A percentile compares a stretch with the other conserved stretches of the same genome.
Evolutionary conservation across 2,329 filamentous ascomycete genomes (phyloP).

Genomic region (Epichloe typhina): DNA sequence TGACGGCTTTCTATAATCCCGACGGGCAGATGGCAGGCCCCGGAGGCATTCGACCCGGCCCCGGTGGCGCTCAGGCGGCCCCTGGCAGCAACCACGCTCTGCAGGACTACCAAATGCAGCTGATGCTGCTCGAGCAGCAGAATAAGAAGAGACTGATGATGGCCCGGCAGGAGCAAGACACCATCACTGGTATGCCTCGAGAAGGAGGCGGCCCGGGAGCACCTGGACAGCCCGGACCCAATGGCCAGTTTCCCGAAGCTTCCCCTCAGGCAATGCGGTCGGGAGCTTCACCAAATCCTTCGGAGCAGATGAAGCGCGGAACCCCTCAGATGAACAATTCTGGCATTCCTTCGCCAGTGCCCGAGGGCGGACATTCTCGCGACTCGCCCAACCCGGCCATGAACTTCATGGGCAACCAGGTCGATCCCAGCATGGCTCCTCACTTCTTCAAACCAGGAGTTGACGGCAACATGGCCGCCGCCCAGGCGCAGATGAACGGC

Average conservation of each 20-base stretch:
- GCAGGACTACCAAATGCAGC: conserved; percentile 80
- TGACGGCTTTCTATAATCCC: conserved; percentile 50
- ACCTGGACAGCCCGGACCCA: conserved; percentile 43
- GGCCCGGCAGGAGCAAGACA: conserved; percentile 69
- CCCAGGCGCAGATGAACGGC: conserved; percentile 44
- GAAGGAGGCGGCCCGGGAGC: conserved; percentile 34
- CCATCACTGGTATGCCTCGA: conserved; percentile 34
- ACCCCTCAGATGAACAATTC: conserved; percentile 60
- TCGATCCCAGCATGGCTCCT: conserved; percentile 47
- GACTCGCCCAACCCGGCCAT: conserved; percentile 50
- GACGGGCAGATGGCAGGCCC: conserved; percentile 43
- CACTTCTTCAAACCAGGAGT: conserved; percentile 45
- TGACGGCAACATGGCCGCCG: conserved; percentile 39
- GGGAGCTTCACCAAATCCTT: conserved; percentile 63
- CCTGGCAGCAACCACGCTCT: conserved; percentile 61
- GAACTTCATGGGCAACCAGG: conserved; percentile 49
- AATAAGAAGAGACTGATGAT: conserved; percentile 79
- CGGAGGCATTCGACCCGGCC: conserved; percentile 43
- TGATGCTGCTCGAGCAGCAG: conserved; percentile 77
- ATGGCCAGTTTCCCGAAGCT: conserved; percentile 55
- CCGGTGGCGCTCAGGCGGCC: conserved; percentile 32
- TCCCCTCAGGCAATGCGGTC: conserved; percentile 56
- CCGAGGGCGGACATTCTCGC: conserved; percentile 53
- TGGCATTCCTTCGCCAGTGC: conserved; percentile 57
- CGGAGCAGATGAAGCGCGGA: conserved; percentile 66